Evolutionary conservation across 2,329 filamentous ascomycete genomes (phyloP).

Genomic region (Nemania sp.): DNA sequence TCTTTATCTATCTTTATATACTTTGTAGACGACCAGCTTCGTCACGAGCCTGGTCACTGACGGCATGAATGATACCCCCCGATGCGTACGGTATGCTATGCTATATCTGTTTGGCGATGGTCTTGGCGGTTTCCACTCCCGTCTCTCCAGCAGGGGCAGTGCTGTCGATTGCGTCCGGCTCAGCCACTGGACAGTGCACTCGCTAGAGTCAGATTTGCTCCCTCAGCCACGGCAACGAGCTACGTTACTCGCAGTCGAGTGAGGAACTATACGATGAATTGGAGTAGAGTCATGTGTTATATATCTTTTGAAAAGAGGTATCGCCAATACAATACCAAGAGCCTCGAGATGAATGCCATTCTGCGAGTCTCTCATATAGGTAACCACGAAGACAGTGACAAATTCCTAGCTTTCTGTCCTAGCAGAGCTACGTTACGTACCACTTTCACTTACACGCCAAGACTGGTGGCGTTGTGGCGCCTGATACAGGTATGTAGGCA

Average conservation of each 20-base stretch:
- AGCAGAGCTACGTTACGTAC: neutral
- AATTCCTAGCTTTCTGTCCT: neutral
- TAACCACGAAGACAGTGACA: slow-evolving; percentile 10
- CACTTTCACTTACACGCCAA: neutral
- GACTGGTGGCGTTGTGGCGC: slow-evolving; percentile 23
- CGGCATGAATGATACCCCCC: neutral
- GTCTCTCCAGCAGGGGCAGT: slow-evolving; percentile 23
- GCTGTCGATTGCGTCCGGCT: slow-evolving; percentile 21
- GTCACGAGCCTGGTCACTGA: neutral
- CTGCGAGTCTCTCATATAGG: neutral
- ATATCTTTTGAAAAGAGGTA: neutral
- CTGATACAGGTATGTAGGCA: slow-evolving; percentile 2
- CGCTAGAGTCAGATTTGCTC: slow-evolving; percentile 11
- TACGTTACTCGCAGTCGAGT: neutral
- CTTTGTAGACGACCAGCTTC: neutral
- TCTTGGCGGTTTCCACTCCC: slow-evolving; percentile 23
- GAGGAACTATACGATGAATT: slow-evolving; percentile 3
- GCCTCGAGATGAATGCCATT: slow-evolving; percentile 8
- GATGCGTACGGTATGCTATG: neutral
- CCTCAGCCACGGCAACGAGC: slow-evolving; percentile 25
- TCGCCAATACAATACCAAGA: neutral
- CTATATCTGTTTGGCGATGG: neutral
- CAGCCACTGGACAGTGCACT: slow-evolving; percentile 23
- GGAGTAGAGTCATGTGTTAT: neutral
- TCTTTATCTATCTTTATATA: neutral